Evolutionary conservation across 495 filamentous ascomycete genomes (phyloP), one percentile per base, ranked within the genome.

Genomic region (Neurospora sp.): DNA sequence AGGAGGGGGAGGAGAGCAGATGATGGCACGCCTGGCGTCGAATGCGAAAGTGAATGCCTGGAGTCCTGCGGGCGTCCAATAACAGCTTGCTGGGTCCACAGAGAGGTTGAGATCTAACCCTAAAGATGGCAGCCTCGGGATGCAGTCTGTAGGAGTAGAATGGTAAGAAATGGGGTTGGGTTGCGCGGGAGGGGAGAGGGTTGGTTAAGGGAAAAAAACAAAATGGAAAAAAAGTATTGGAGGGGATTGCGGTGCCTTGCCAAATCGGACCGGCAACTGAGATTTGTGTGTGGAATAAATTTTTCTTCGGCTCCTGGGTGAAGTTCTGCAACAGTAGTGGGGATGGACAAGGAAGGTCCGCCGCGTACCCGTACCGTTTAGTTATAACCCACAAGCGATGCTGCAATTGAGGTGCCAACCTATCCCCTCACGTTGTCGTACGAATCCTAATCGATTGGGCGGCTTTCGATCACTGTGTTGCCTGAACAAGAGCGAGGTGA

Each of bases 241-340:
- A 70, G 75, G 73, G 72, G 39, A 72, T 54, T 39, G 72, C 72
- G 72, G 70, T 76, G 75, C 66, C 76, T 77, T 74, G 69, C 76
- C 75, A 77, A 74, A 75, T 74, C 74, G 73, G 74, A 71, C 69
- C 76, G 73, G 77, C 76, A 72, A 80, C 74, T 73, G 69, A 78
- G 75, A 76, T 76, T 78, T 82, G 77, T 81, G 79, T 81, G 79
- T 74, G 78, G 76, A 82, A 78, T 78, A 82, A 81, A 79, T 82
- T 81, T 81, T 82, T 79, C 76, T 78, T 71, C 76, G 75, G 79
- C 71, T 76, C 71, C 72, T 70, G 71, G 44, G 69, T 69, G 39
- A 72, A 72, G 44, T 77, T 76, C 76, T 78, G 74, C 73, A 27
- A 70, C 35, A 72, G 71, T 75, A 75, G 79, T 81, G 79, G 79